Conservation (phyloP, 1,284 basidiomycete species). For the Sanghuangporus weigelae region DNA sequence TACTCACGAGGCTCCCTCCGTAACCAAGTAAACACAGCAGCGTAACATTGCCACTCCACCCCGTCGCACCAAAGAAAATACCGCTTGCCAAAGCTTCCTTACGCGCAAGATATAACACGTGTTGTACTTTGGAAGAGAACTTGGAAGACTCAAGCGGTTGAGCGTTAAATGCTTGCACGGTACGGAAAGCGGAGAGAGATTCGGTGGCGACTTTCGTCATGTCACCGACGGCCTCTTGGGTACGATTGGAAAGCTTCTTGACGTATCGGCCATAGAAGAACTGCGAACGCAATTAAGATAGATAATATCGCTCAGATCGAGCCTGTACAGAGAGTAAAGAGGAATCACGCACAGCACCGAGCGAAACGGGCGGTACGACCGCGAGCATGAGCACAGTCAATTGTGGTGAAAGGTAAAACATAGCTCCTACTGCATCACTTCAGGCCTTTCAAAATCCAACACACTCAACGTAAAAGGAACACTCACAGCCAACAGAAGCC, state of each 20-base stretch:
- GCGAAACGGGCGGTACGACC: slow-evolving; percentile 91
- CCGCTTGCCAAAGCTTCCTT: slow-evolving; percentile 90
- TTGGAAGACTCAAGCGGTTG: slow-evolving; percentile 67
- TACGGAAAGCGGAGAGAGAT: slow-evolving; percentile 87
- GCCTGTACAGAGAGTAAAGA: background rate
- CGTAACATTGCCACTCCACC: slow-evolving; percentile 93
- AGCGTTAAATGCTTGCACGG: slow-evolving; percentile 89
- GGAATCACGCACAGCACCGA: slow-evolving; percentile 72
- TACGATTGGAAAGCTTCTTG: slow-evolving; percentile 85
- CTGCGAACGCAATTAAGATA: background rate
- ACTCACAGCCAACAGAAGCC: slow-evolving; percentile 81
- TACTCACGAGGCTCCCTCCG: slow-evolving; percentile 88
- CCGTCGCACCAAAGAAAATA: slow-evolving; percentile 90
- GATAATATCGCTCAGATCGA: background rate
- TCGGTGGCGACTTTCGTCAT: slow-evolving; percentile 95
- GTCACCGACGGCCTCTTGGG: slow-evolving; percentile 91
- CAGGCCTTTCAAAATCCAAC: background rate
- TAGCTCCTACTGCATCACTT: slow-evolving; percentile 72
- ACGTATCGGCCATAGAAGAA: slow-evolving; percentile 94
- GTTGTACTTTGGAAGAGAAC: slow-evolving; percentile 61
- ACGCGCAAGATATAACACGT: slow-evolving; percentile 73
- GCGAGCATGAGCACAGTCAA: slow-evolving; percentile 91
- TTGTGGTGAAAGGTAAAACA: slow-evolving; percentile 92
- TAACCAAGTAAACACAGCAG: slow-evolving; percentile 88
- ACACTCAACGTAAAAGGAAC: background rate